Evolutionary conservation across 1,284 basidiomycete species (phyloP), one percentile per base, ranked within the genome.

Genomic region (Austroboletus novae-zelandiae): DNA sequence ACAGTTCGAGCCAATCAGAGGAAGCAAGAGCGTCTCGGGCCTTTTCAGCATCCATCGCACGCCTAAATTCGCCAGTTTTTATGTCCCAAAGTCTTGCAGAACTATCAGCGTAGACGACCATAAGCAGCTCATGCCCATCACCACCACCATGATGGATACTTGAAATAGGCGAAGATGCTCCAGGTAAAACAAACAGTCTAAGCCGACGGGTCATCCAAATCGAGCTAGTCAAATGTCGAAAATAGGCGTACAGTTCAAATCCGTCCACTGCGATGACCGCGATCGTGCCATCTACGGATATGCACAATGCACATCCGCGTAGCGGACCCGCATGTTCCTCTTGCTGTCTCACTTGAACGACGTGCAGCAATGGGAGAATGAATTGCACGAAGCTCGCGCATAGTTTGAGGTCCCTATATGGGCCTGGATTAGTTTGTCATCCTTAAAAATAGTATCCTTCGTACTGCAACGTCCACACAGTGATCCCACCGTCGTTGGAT

Each of bases 11-110:
- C 94, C 92, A 96, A 1, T 77, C 79, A 2, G 84, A 84, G 53
- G 87, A 78, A 1, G 67, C 68, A 4, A 96, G 61, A 52, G 94
- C 74, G 45, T 92, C 91, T 45, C 83, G 78, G 0, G 86, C 91
- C 60, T 91, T 93, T 39, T 88, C 86, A 2, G 77, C 62, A 4
- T 77, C 80, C 74, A 92, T 91, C 0, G 92, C 91, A 36, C 94
- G 75, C 74, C 93, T 81, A 59, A 98, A 88, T 63, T 97, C 94
- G 46, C 81, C 80, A 0, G 86, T 88, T 52, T 83, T 80, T n/a
- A 89, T 72, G 64, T 97, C 91, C 94, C 96, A 99, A 1, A 95
- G 71, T 29, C 96, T 76, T 3, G 90, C 89, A 49, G 87, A 83
- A 4, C 80, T 81, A 56, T 91, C 86, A 2, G 76, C 75, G 64